Evolutionary conservation across 306 rosid genomes (phyloP), one percentile per base, ranked within the genome.

Genomic region (Rosa persica): DNA sequence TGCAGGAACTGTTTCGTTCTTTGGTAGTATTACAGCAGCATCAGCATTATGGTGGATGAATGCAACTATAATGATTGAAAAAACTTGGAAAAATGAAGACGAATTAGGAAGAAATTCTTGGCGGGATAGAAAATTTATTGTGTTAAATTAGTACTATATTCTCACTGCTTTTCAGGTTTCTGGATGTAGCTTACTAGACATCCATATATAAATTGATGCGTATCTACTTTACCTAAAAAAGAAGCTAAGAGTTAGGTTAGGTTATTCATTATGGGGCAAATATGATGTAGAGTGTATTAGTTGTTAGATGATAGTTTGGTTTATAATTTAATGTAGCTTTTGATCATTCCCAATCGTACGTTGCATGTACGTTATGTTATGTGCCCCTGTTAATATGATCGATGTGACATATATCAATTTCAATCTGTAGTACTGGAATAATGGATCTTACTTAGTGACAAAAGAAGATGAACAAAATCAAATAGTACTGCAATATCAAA

Each of bases 1-100:
- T 60, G 96, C 93, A 2, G 98, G 87, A 8, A 89, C 81, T 43
- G 74, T 87, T 83, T 88, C 84, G 20, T 85, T 81, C 30, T 47
- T 68, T 34, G 85, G 82, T 43, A 85, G 67, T 30, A 23, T 38
- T 52, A 65, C 65, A 13, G 44, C 47, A 19, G 54, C 83, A 74
- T 19, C 44, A 42, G 20, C 70, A 67, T 68, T 19, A 12, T 64
- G 57, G 15, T 49, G 69, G 49, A 23, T 68, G 83, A 73, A 70
- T 17, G 69, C 62, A 27, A 43, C 60, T 34, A 43, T 64, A 77
- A 73, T 55, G 70, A 76, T 11, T 20, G 7, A 67, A 20, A 76
- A 76, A 69, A 80, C 58, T 74, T 69, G 71, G 74, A 39, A 3
- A 51, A 66, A n/a, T 54, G 25, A 73, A 9, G 36, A 36, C 38